Evolutionary conservation across 495 filamentous ascomycete genomes (phyloP).

Genomic region (Parachaetomium inaequale): DNA sequence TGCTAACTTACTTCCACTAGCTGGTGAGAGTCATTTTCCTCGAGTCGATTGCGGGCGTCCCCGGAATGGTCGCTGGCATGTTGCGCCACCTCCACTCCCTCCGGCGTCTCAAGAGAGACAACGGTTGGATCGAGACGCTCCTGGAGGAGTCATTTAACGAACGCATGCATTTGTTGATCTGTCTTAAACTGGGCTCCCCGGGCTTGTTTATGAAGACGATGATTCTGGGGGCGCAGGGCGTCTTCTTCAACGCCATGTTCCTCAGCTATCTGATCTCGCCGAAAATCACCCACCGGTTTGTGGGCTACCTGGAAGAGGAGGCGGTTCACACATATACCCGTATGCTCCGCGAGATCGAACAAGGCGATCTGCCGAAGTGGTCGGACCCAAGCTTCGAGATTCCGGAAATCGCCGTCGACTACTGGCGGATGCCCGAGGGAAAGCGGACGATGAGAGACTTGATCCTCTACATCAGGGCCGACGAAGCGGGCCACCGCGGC

Average conservation of each 20-base stretch:
- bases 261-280: constrained; percentile 84
- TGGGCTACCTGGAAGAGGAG: constrained; percentile 95
- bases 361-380: constrained; percentile 80
- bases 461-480: constrained; percentile 75
- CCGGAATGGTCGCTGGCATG: constrained; percentile 96
- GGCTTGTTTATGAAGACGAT: constrained; percentile 86
- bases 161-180: constrained; percentile 92
- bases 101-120: constrained; percentile 81
- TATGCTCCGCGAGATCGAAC: constrained; percentile 79
- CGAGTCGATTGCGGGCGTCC: constrained; percentile 90
- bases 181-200: constrained; percentile 87
- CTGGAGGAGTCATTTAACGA: constrained; percentile 95
- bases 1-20: constrained; percentile 29
- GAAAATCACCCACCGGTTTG: constrained; percentile 88
- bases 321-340: constrained; percentile 93
- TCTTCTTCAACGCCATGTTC: constrained; percentile 96
- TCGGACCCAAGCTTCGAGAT: constrained; percentile 60
- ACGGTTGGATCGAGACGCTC: constrained; percentile 97
- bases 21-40: constrained; percentile 85
- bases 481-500: constrained; percentile 95
- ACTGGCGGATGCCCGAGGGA: constrained; percentile 91
- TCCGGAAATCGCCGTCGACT: constrained; percentile 81
- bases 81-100: constrained; percentile 81
- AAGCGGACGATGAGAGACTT: constrained; percentile 80
- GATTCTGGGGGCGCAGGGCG: constrained; percentile 74